Evolutionary conservation across 441 rosid genomes (phyloP), one percentile per base, ranked within the genome.

Genomic region (Adansonia grandidieri): DNA sequence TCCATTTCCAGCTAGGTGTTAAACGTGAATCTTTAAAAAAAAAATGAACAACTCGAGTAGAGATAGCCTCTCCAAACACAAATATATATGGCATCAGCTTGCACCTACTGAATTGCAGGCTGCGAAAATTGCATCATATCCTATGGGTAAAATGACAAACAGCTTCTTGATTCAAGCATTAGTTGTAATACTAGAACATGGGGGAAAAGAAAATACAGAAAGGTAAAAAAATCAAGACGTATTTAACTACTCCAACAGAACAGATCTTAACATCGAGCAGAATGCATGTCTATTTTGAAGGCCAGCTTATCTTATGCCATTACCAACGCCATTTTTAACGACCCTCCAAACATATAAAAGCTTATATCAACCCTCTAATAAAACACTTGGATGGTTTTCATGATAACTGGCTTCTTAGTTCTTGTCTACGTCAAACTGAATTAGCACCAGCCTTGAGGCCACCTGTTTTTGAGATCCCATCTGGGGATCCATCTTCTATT

Each of bases 391-490:
- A 32, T 32, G 40, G 40, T 32, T 32, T 32, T n/a, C 66, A 24
- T 62, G 66, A 28, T 28, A 62, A 62, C 9, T 11, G 28, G 51
- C 51, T 19, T 66, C 15, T 7, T 17, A 32, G 0, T 32, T 32
- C 40, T 32, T 32, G 40, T 32, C 4, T 6, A 1, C 17, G 2
- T 28, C 9, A 54, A 64, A 14, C 65, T 40, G 19, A 60, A 28
- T 56, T 75, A 87, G 48, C 87, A 85, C 90, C 91, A 90, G 51
- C 93, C 90, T 73, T 86, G 86, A 84, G 91, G 91, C 93, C 91
- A 88, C 63, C 90, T 85, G 17, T 86, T 80, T 51, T 61, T 80
- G 76, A 84, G 87, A 78, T 90, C 89, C 90, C 84, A 82, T 80
- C 86, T 84, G 0, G 81, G 88, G 28, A 86, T 78, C 87, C 90